Percentiles rank a stretch among this genome's conserved stretches.
Conservation (phyloP, 176 grass and related monocot genomes). For the Carex myosuroides region DNA sequence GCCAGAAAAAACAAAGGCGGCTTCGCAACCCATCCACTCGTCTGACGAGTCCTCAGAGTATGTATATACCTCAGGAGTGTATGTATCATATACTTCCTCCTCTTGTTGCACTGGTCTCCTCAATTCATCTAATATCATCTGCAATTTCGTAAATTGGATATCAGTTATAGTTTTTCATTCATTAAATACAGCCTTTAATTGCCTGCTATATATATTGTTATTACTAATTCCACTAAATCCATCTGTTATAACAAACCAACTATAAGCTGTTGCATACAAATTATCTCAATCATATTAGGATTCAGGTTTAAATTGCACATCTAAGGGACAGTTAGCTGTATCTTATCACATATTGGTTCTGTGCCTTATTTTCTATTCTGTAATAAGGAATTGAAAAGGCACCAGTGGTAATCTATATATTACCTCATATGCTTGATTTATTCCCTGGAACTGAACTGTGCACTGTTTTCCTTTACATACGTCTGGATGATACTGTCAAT, state of each 20-base stretch:
- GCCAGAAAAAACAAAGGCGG: slow-evolving; percentile 17
- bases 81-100: slow-evolving; percentile 2
- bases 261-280: neutral
- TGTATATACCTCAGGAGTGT: neutral
- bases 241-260: neutral
- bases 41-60: neutral
- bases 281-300: neutral
- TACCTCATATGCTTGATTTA: slow-evolving; percentile 44
- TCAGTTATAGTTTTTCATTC: neutral
- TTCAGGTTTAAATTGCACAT: neutral
- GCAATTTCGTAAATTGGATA: neutral
- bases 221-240: neutral
- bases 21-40: slow-evolving; percentile 14
- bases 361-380: neutral
- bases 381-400: neutral
- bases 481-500: slow-evolving; percentile 43
- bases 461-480: slow-evolving; percentile 38
- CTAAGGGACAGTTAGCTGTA: neutral
- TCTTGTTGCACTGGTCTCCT: neutral
- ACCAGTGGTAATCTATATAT: neutral
- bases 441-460: slow-evolving; percentile 32
- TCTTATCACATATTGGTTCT: neutral
- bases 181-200: neutral
- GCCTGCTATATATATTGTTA: neutral
- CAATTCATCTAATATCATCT: slow-evolving; percentile 24